These are phyloP conservation scores for Cystobasidium slooffiae DNA, from an alignment of 1,284 basidiomycete genomes.

Conservation along the genomic window DNA sequence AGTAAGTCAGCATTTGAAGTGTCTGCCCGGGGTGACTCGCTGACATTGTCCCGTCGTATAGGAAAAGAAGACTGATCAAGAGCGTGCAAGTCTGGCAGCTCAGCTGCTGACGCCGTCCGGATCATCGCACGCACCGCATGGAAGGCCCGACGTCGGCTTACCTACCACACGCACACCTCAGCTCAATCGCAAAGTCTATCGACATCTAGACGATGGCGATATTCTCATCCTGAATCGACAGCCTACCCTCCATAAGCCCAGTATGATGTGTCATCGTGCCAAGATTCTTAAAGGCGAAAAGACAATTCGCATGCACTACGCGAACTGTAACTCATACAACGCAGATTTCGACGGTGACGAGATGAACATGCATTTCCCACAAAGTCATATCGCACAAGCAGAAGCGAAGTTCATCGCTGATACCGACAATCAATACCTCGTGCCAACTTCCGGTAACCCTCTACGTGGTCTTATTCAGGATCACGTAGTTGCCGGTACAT, in stretches of 20 bases:
- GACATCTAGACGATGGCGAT: slow-evolving; percentile 93
- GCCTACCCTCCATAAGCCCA: slow-evolving; percentile 98
- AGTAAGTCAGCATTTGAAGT: slow-evolving; percentile 60
- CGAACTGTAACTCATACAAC: slow-evolving; percentile 99
- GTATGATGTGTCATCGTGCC: slow-evolving; percentile 99
- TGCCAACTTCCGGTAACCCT: slow-evolving; percentile 96
- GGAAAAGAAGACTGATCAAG: slow-evolving; percentile 84
- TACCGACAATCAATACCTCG: slow-evolving; percentile 98
- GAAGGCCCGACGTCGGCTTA: slow-evolving; percentile 59
- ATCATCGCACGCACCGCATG: slow-evolving; percentile 26
- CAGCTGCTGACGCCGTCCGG: slow-evolving; percentile 80
- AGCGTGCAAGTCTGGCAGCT: slow-evolving; percentile 95
- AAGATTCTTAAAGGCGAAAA: slow-evolving; percentile 93
- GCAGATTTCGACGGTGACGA: slow-evolving; percentile 99
- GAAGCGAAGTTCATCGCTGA: slow-evolving; percentile 95
- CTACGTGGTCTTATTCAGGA: slow-evolving; percentile 98
- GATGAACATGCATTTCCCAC: slow-evolving; percentile 99
- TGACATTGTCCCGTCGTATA: slow-evolving; percentile 54
- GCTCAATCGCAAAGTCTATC: slow-evolving; percentile 95
- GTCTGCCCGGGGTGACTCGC: not conserved
- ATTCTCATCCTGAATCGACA: slow-evolving; percentile 96
- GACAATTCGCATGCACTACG: slow-evolving; percentile 99
- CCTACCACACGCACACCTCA: slow-evolving; percentile 56
- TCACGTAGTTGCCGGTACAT: slow-evolving; percentile 96
- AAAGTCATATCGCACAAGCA: slow-evolving; percentile 89